Percentiles rank a stretch among this genome's conserved stretches.
Evolutionary conservation across 1,284 basidiomycete genomes (phyloP).

Genomic region (Rhodotorula sp.): DNA sequence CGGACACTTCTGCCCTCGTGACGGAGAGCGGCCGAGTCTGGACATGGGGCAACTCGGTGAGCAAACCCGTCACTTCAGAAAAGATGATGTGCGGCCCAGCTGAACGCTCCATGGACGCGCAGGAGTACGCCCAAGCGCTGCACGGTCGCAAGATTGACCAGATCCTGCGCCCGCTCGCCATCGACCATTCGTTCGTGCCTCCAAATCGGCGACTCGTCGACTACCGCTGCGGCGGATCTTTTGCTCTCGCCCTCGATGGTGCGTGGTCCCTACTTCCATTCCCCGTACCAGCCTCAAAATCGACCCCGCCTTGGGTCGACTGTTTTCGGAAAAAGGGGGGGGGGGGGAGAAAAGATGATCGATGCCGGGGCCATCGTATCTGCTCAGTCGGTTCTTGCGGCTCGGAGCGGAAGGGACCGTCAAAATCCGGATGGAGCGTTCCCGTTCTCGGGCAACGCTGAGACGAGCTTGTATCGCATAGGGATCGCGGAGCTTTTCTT

Average conservation of each 20-base stretch:
- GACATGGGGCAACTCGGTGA: conserved; percentile 43
- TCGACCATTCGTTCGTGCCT: conserved; percentile 56
- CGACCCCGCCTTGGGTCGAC: not conserved
- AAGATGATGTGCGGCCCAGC: no score
- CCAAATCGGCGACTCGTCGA: conserved; percentile 28
- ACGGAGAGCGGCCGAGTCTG: conserved; percentile 35
- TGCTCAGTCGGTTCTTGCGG: conserved; percentile 1
- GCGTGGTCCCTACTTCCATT: not conserved
- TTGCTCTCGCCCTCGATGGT: conserved; percentile 41
- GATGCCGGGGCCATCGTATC: conserved; percentile 45
- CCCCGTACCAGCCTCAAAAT: not conserved
- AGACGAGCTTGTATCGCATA: conserved; percentile 3
- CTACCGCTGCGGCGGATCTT: conserved; percentile 41
- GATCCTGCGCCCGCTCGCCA: conserved; percentile 73
- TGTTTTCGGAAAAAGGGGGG: not conserved
- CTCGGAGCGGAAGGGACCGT: conserved; percentile 4
- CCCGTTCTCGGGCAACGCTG: not conserved
- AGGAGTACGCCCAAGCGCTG: conserved; percentile 43
- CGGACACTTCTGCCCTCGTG: conserved; percentile 40
- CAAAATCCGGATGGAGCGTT: conserved; percentile 8
- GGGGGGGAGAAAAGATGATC: conserved; percentile 19
- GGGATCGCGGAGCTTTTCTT: not conserved
- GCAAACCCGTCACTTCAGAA: not conserved
- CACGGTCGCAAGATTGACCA: conserved; percentile 57
- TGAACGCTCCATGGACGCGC: not conserved